phyloP scores from a whole-genome alignment of 768 basidiomycete species.

The Mycena olivaceomarginata region DNA sequence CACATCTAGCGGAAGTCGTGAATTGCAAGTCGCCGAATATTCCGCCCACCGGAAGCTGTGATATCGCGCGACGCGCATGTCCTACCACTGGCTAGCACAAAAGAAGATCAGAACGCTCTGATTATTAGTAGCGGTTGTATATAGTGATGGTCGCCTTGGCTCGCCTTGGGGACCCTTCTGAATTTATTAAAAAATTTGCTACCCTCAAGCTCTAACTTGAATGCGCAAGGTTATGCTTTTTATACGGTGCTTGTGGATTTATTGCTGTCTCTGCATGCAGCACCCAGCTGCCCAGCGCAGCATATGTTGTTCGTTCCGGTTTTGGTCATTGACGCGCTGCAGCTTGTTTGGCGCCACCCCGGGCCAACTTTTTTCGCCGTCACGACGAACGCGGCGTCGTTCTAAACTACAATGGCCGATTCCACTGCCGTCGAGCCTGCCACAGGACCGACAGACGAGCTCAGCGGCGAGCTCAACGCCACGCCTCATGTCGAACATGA shows the following conservation, averaged over 20 bases:
- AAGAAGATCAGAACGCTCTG: no score
- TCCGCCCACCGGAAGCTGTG: no score
- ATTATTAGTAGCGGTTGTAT: no score
- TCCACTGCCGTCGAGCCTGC: conserved; percentile 37
- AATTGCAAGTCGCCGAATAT: no score
- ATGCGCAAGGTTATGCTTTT: not conserved
- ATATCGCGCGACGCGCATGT: no score
- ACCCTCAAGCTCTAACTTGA: no score
- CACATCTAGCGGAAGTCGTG: no score
- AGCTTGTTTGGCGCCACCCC: not conserved
- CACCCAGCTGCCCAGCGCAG: not conserved
- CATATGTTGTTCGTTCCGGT: not conserved
- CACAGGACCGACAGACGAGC: conserved; percentile 41
- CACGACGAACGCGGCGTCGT: conserved; percentile 17
- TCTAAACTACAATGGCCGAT: conserved; percentile 39
- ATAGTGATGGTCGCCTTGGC: no score
- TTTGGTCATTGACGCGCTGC: not conserved
- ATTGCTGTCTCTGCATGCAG: no score
- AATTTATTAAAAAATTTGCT: no score
- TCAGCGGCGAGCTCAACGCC: not conserved
- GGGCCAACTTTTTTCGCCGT: not conserved
- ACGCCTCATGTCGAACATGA: conserved; percentile 57
- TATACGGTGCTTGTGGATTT: not conserved
- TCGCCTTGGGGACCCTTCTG: no score
- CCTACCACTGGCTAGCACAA: no score